Conservation (phyloP, 495 filamentous ascomycete genomes). For the Aspergillus asperescens region DNA sequence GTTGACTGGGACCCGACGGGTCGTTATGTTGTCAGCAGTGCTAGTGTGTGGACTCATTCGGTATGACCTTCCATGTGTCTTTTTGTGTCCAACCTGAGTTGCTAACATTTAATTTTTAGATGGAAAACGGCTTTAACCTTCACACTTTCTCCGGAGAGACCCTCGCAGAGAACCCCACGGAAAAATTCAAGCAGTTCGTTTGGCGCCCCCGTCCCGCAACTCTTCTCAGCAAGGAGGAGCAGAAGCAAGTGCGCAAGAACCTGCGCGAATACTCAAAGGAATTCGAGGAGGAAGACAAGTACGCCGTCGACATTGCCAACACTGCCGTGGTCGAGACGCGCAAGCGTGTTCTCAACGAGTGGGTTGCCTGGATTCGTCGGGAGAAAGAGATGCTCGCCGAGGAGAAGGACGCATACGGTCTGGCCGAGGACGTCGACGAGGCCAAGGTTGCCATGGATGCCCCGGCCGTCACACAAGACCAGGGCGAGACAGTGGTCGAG, state of each 20-base stretch:
- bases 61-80: conserved; percentile 49
- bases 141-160: conserved; percentile 92
- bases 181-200: conserved; percentile 94
- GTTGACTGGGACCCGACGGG: conserved; percentile 97
- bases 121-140: conserved; percentile 98
- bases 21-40: conserved; percentile 85
- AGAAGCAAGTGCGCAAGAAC: conserved; percentile 97
- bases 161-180: conserved; percentile 85
- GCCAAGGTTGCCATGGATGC: conserved; percentile 49
- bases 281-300: conserved; percentile 92
- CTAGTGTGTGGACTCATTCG: conserved; percentile 88
- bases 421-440: conserved; percentile 59
- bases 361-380: conserved; percentile 75
- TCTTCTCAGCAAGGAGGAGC: conserved; percentile 86
- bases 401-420: conserved; percentile 62
- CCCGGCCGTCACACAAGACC: conserved; percentile 42
- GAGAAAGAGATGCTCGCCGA: conserved; percentile 67
- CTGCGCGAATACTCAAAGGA: conserved; percentile 89
- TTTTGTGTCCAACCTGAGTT: conserved; percentile 4
- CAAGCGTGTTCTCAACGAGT: conserved; percentile 79
- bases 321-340: conserved; percentile 86
- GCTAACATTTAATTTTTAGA: conserved; percentile 52
- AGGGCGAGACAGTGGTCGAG: conserved; percentile 69
- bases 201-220: conserved; percentile 91
- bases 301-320: conserved; percentile 86